Base-by-base conservation (phyloP, 1,284 basidiomycete species). In the Porogramme epimiltina region DNA sequence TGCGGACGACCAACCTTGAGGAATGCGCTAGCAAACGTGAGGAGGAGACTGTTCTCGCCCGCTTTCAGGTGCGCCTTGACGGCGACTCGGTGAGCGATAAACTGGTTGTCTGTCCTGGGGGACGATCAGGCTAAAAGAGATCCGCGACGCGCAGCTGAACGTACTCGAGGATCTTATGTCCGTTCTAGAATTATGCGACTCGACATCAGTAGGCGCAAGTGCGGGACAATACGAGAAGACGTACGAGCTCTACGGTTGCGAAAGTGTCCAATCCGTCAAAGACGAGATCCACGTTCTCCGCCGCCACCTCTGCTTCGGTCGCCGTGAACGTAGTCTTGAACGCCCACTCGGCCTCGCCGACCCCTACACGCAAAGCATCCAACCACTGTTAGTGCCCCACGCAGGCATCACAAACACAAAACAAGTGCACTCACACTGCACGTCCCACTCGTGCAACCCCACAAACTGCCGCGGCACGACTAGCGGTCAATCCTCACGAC, bases 231-330 rank as follows among this genome's bases (percentile, higher is more conserved):
- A 6, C 5, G 13, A 16, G 9, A 37, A 16, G 2, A 51, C 86
- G 69, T 56, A 91, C 92, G 48, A 93, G 70, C 28, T 73, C 68
- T 40, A 93, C 77, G 16, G 73, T 75, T 3, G 89, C 86, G 67
- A 91, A 95, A 0, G 93, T 95, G 68, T 96, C 93, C 22, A 96
- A 71, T 11, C 94, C 93, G 16, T 94, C 91, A 56, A 95, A 93
- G 8, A 94, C 75, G 22, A 96, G 73, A 64, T 95, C 91, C 23
- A 78, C 73, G 47, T 86, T 78, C 3, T 73, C 60, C 4, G 73
- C 66, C 3, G 64, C 58, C 13, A 84, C 65, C 45, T 86, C 79
- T 22, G 69, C 68, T 11, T 78, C 70, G 1, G 73, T 71, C n/a
- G 84, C 73, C 9, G 69, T 58, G 63, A 95, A 88, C 1, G 67